These are phyloP conservation scores for Lithohypha guttulata DNA, from an alignment of 2,329 filamentous ascomycete genomes.

Conservation along the genomic window DNA sequence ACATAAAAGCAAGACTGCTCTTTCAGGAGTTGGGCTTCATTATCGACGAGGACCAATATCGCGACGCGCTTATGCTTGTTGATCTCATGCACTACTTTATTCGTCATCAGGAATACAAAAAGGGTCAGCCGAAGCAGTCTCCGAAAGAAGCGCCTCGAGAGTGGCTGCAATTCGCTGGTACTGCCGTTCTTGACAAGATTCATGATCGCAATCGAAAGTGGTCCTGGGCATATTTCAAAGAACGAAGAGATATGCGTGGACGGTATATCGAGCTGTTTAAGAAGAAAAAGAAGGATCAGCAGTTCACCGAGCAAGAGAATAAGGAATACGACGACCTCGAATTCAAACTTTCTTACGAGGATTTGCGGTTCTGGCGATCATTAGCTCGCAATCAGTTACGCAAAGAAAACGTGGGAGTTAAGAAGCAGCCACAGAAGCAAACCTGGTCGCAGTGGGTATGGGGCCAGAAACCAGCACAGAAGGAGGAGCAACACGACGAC, in stretches of 20 bases:
- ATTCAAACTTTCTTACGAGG: constrained; percentile 82
- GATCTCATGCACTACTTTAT: constrained; percentile 98
- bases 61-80: constrained; percentile 94
- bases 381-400: constrained; percentile 85
- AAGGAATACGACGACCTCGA: constrained; percentile 69
- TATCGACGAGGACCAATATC: constrained; percentile 95
- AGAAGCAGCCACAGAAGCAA: constrained; percentile 58
- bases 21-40: constrained; percentile 98
- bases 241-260: constrained; percentile 78
- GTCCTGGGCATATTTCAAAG: constrained; percentile 93
- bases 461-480: constrained; percentile 57
- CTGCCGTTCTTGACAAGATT: constrained; percentile 84
- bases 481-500: constrained; percentile 47
- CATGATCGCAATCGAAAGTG: constrained; percentile 86
- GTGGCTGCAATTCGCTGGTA: constrained; percentile 84
- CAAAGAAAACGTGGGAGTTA: constrained; percentile 86
- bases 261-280: constrained; percentile 94
- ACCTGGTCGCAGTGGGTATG: constrained; percentile 90
- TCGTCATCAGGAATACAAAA: constrained; percentile 94
- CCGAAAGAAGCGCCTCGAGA: constrained; percentile 85
- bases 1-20: constrained; percentile 78
- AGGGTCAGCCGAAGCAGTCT: constrained; percentile 69
- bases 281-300: constrained; percentile 69
- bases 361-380: constrained; percentile 93
- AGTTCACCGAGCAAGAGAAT: constrained; percentile 56